Conservation (phyloP, 768 basidiomycete genomes). For the Termitomyces sp. region DNA sequence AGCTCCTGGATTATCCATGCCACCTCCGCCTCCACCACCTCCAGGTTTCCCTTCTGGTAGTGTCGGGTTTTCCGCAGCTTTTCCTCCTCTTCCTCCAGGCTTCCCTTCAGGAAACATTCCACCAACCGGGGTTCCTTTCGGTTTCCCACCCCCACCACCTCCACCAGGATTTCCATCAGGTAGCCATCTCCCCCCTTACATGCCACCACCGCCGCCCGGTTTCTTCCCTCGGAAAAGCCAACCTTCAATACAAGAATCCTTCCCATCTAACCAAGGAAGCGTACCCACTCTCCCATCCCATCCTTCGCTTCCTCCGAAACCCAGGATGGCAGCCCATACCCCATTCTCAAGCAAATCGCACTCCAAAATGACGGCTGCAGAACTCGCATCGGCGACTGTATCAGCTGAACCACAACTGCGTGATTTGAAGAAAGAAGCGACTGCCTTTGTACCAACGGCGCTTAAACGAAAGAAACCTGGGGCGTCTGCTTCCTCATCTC, state of each 20-base stretch:
- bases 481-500: conserved; percentile 29
- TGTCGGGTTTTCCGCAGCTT: background rate
- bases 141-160: conserved; percentile 26
- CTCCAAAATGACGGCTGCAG: conserved; percentile 26
- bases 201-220: conserved; percentile 55
- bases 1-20: background rate
- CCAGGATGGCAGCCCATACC: conserved; percentile 25
- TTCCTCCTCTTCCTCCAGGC: conserved; percentile 14
- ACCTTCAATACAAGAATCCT: conserved; percentile 65
- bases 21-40: conserved; percentile 17
- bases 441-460: conserved; percentile 82
- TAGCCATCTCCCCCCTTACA: conserved; percentile 22
- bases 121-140: conserved; percentile 15
- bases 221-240: conserved; percentile 59
- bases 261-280: conserved; percentile 59
- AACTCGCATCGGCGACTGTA: conserved; percentile 60
- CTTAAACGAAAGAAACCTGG: conserved; percentile 70
- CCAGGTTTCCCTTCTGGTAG: background rate
- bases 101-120: conserved; percentile 22
- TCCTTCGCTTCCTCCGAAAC: conserved; percentile 43
- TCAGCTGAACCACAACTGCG: conserved; percentile 85
- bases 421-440: conserved; percentile 93
- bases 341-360: conserved; percentile 30
- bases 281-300: conserved; percentile 31
- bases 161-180: conserved; percentile 21